phyloP scores from a whole-genome alignment of 805 yeast genomes.

The Debaryomyces prosopidis region DNA sequence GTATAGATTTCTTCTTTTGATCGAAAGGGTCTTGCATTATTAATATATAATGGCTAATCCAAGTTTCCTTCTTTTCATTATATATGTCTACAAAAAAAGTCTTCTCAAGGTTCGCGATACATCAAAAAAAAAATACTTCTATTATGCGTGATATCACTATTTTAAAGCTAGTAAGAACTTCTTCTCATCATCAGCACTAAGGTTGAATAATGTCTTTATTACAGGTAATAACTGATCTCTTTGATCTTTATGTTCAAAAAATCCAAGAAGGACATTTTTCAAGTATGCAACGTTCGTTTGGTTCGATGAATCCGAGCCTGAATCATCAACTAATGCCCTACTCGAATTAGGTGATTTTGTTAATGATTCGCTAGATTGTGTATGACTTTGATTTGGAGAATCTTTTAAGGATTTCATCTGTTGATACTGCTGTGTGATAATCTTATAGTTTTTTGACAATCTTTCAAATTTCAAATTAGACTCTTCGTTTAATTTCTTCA shows the following conservation, averaged over 20 bases:
- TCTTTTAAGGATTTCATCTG: conserved; percentile 34
- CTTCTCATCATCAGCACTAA: conserved; percentile 71
- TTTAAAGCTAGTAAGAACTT: conserved; percentile 61
- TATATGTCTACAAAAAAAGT: too few species aligned
- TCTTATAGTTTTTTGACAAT: conserved; percentile 67
- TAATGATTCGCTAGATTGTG: conserved; percentile 4
- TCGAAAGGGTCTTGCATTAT: conserved; percentile 55
- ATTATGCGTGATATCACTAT: conserved; percentile 10
- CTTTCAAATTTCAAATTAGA: conserved; percentile 66
- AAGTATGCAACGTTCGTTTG: conserved; percentile 60
- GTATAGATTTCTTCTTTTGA: conserved; percentile 60
- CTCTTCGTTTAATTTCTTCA: conserved; percentile 67
- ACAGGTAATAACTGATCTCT: conserved; percentile 84
- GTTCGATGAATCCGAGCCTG: conserved; percentile 11
- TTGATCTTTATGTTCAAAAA: conserved; percentile 90
- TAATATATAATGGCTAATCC: too few species aligned
- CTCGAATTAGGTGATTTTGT: conserved; percentile 6
- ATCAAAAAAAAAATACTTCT: background rate
- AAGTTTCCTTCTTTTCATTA: too few species aligned
- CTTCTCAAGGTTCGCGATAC: conserved; percentile 2
- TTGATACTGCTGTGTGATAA: conserved; percentile 58
- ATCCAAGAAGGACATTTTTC: conserved; percentile 88
- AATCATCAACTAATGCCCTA: conserved; percentile 8
- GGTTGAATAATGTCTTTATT: conserved; percentile 67
- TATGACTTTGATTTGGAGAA: background rate